These are phyloP conservation scores for Marchantia polymorpha DNA, from an alignment of 225 moss, liverwort and hornwort species.

Conservation along the genomic window DNA sequence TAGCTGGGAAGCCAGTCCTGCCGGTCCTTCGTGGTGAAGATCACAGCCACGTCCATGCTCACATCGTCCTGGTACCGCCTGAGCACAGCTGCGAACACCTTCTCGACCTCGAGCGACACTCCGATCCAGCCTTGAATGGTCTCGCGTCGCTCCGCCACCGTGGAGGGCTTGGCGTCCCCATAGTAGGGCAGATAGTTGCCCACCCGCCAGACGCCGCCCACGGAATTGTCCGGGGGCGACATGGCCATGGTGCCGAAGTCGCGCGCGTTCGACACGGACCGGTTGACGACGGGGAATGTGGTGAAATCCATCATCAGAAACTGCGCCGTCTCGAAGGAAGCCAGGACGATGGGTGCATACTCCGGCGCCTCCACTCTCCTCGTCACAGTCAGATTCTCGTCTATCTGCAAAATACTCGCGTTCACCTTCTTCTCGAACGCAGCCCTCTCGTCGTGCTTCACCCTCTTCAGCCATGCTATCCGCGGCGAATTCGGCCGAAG, in stretches of 20 bases:
- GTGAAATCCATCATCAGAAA: slow-evolving; percentile 48
- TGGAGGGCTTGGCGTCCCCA: slow-evolving; percentile 41
- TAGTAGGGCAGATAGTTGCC: slow-evolving; percentile 72
- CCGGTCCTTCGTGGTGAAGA: slow-evolving; percentile 40
- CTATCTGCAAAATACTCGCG: slow-evolving; percentile 37
- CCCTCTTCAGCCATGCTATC: slow-evolving; percentile 46
- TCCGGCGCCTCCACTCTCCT: slow-evolving; percentile 45
- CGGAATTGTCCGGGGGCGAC: slow-evolving; percentile 43
- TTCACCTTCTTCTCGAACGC: slow-evolving; percentile 57
- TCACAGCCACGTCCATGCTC: slow-evolving; percentile 58
- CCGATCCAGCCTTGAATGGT: slow-evolving; percentile 61
- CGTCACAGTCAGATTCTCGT: slow-evolving; percentile 9
- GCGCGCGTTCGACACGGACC: slow-evolving; percentile 43
- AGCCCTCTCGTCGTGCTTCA: slow-evolving; percentile 51
- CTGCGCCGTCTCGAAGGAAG: slow-evolving; percentile 16
- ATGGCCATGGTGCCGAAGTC: slow-evolving; percentile 55
- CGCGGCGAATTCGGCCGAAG: slow-evolving; percentile 57
- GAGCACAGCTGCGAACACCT: slow-evolving; percentile 51
- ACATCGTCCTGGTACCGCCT: slow-evolving; percentile 43
- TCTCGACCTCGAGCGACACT: slow-evolving; percentile 47
- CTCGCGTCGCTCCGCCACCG: slow-evolving; percentile 29
- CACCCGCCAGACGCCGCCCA: slow-evolving; percentile 52
- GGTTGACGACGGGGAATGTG: slow-evolving; percentile 30
- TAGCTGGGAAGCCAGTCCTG: slow-evolving; percentile 34
- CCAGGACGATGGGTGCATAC: slow-evolving; percentile 64